phyloP scores from a whole-genome alignment of 2,329 filamentous ascomycete genomes.

The Capronia epimyces region DNA sequence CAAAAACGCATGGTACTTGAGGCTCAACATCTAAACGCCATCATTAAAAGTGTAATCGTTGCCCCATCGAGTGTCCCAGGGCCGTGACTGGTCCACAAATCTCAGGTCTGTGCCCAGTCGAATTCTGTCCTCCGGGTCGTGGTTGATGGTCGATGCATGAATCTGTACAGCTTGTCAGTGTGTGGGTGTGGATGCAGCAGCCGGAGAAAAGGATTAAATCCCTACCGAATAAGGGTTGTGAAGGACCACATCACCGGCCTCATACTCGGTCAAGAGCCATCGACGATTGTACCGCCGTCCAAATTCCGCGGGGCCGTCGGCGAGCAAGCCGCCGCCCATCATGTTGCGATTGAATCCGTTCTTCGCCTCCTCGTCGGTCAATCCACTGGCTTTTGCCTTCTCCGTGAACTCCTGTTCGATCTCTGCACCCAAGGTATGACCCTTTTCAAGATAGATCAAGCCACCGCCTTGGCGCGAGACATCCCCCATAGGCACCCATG shows the following conservation, averaged over 20 bases:
- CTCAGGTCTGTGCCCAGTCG: conserved; percentile 53
- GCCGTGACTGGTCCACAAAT: conserved; percentile 49
- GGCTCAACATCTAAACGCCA: conserved; percentile 24
- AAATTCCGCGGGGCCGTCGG: conserved; percentile 46
- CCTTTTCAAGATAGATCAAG: conserved; percentile 54
- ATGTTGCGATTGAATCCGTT: conserved; percentile 56
- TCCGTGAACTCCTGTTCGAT: conserved; percentile 48
- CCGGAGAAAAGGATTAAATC: neutral
- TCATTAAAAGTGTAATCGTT: conserved; percentile 38
- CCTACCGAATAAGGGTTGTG: conserved; percentile 38
- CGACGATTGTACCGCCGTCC: conserved; percentile 40
- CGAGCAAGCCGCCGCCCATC: conserved; percentile 52
- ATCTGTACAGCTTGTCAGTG: conserved; percentile 38
- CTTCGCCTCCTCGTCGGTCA: conserved; percentile 50
- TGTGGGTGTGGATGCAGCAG: no score
- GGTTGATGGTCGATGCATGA: conserved; percentile 54
- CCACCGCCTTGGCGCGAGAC: conserved; percentile 52
- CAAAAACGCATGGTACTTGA: no score
- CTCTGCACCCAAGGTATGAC: conserved; percentile 45
- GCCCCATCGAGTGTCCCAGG: conserved; percentile 47
- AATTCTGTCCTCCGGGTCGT: conserved; percentile 49
- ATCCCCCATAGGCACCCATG: conserved; percentile 55
- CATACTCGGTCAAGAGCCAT: conserved; percentile 51
- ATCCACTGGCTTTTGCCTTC: conserved; percentile 45
- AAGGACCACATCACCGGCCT: conserved; percentile 49